These are phyloP conservation scores for Naegleria gruberi DNA, from an alignment of 208 protist genomes.

Conservation along the genomic window DNA sequence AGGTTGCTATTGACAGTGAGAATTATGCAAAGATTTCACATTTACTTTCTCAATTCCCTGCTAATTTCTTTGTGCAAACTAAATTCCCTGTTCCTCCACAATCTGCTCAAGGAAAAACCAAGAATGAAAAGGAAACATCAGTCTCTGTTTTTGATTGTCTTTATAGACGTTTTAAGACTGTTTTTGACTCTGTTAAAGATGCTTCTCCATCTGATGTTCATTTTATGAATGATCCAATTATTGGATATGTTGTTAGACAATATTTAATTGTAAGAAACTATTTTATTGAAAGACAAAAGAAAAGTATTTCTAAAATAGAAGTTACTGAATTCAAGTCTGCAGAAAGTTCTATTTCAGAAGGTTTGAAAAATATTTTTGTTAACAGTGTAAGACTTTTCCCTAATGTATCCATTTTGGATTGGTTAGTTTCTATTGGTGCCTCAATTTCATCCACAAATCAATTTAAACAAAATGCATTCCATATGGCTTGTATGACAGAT, in stretches of 20 bases:
- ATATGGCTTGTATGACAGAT: constrained; percentile 1
- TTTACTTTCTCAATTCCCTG: not conserved
- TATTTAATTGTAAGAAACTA: not conserved
- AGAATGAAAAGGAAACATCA: not conserved
- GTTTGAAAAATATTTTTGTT: not conserved
- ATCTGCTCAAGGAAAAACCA: not conserved
- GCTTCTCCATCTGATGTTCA: not conserved
- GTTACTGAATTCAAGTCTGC: not conserved
- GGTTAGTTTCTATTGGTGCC: not conserved
- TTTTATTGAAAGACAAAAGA: not conserved
- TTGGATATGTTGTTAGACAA: not conserved
- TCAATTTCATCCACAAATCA: not conserved
- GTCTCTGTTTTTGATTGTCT: not conserved
- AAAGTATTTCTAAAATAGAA: not conserved
- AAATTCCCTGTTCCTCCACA: not conserved
- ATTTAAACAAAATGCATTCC: constrained; percentile 12
- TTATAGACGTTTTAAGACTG: not conserved
- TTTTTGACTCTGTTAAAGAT: not conserved
- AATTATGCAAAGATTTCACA: not conserved
- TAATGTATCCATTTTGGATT: not conserved
- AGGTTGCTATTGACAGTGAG: not conserved
- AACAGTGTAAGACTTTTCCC: not conserved
- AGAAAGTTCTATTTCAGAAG: not conserved
- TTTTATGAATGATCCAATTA: not conserved
- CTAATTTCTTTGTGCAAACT: not conserved